phyloP scores from a whole-genome alignment of 2,329 filamentous ascomycete species.

The Fusarium avenaceum region DNA sequence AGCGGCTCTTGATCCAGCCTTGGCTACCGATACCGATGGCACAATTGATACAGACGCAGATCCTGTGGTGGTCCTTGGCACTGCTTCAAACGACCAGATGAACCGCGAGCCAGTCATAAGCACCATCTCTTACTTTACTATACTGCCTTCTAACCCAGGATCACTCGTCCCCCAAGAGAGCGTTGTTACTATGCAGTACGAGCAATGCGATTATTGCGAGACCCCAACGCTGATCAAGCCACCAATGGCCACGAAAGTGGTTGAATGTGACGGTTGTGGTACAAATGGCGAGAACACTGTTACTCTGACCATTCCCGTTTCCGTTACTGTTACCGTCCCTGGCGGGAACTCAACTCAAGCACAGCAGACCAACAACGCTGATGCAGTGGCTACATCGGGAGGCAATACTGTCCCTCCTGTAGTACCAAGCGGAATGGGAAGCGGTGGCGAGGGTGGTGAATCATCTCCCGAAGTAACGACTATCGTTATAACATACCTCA shows the following conservation, averaged over 20 bases:
- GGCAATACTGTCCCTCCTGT: constrained; percentile 15
- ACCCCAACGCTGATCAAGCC: constrained; percentile 30
- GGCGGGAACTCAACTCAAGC: constrained; percentile 2
- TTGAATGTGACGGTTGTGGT: constrained; percentile 45
- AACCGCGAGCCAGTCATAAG: constrained; percentile 28
- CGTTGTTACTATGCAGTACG: constrained; percentile 50
- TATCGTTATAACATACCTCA: constrained; percentile 33
- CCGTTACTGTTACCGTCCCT: constrained; percentile 13
- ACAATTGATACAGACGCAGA: not conserved
- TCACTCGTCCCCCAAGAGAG: constrained; percentile 52
- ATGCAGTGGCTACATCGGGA: constrained; percentile 2
- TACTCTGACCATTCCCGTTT: constrained; percentile 45
- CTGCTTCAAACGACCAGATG: not conserved
- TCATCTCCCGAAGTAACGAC: constrained; percentile 22
- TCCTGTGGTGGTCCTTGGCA: not conserved
- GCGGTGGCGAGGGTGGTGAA: not conserved
- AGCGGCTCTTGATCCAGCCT: not conserved
- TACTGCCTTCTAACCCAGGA: constrained; percentile 52
- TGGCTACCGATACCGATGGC: not conserved
- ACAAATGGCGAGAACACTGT: constrained; percentile 39
- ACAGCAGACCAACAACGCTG: constrained; percentile 9
- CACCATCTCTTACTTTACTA: constrained; percentile 45
- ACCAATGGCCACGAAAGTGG: constrained; percentile 43
- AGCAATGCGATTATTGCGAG: constrained; percentile 43
- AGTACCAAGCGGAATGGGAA: constrained; percentile 14